These are phyloP conservation scores for Geotrichum cucujoidarum DNA, from an alignment of 1,139 yeast species.

Conservation along the genomic window DNA sequence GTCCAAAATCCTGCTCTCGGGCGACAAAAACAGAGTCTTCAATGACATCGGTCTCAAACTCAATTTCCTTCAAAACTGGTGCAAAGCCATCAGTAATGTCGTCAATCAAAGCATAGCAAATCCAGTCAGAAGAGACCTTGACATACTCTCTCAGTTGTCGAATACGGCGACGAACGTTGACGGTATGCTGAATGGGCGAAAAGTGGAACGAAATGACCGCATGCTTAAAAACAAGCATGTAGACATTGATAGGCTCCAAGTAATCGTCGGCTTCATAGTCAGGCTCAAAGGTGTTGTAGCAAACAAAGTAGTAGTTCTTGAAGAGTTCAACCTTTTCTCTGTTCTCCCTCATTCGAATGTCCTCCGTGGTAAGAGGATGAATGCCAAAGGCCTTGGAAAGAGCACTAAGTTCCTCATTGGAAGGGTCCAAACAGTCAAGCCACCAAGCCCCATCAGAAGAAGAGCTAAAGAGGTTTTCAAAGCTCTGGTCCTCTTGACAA, in stretches of 20 bases:
- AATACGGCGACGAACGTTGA: slow-evolving; percentile 85
- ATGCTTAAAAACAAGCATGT: slow-evolving; percentile 78
- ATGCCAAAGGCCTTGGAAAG: slow-evolving; percentile 89
- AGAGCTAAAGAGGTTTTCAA: slow-evolving; percentile 42
- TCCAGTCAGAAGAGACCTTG: slow-evolving; percentile 88
- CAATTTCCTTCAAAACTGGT: slow-evolving; percentile 81
- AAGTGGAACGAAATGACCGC: slow-evolving; percentile 86
- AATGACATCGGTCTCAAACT: slow-evolving; percentile 85
- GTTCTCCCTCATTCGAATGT: slow-evolving; percentile 86
- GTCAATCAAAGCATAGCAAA: slow-evolving; percentile 88
- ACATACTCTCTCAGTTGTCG: slow-evolving; percentile 86
- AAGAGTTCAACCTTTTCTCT: slow-evolving; percentile 93
- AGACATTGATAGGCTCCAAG: slow-evolving; percentile 84
- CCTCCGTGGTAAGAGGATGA: slow-evolving; percentile 94
- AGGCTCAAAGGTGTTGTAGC: slow-evolving; percentile 89
- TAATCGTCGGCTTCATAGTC: slow-evolving; percentile 62
- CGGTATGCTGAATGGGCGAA: slow-evolving; percentile 73
- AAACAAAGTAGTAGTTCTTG: slow-evolving; percentile 82
- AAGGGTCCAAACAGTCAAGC: slow-evolving; percentile 89
- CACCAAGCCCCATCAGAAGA: slow-evolving; percentile 60
- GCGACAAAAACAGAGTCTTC: slow-evolving; percentile 76
- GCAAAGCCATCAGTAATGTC: slow-evolving; percentile 93
- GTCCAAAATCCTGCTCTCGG: slow-evolving; percentile 53
- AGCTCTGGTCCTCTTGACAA: slow-evolving; percentile 53
- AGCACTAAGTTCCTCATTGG: slow-evolving; percentile 93